Percentiles rank a stretch among this genome's conserved stretches.
These are phyloP conservation scores for Stagonosporopsis tanaceti DNA, from an alignment of 2,329 filamentous ascomycete genomes.

Conservation along the genomic window DNA sequence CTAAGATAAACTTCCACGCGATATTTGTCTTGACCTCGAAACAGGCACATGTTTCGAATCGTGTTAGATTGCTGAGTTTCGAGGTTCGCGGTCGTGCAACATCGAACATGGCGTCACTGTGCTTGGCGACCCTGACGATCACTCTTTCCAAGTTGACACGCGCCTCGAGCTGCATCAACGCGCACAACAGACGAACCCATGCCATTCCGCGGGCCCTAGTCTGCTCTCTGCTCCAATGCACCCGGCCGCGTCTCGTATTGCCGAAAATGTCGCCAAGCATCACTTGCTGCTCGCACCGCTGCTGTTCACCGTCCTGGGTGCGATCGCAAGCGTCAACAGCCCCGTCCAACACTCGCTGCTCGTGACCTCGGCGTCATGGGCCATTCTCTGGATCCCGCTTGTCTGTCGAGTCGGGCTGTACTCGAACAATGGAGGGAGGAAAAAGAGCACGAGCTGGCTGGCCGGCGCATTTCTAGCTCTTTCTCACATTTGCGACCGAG, in stretches of 20 bases:
- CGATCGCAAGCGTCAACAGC: conserved; percentile 45
- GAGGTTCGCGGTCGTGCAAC: neutral
- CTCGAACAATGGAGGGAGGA: conserved; percentile 34
- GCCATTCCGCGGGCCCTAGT: conserved; percentile 45
- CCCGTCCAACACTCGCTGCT: conserved; percentile 53
- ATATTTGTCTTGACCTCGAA: neutral
- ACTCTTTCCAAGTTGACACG: conserved; percentile 8
- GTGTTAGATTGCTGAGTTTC: neutral
- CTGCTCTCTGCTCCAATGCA: conserved; percentile 47
- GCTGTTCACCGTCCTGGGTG: conserved; percentile 46
- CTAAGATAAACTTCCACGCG: neutral
- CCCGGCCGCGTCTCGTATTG: conserved; percentile 41
- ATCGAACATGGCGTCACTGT: conserved; percentile 15
- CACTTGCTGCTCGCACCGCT: conserved; percentile 44
- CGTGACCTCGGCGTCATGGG: conserved; percentile 54
- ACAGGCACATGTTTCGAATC: neutral
- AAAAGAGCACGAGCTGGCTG: conserved; percentile 47
- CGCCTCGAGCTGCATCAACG: conserved; percentile 7
- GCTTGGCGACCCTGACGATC: conserved; percentile 20
- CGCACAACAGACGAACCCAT: conserved; percentile 34
- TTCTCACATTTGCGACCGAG: conserved; percentile 54
- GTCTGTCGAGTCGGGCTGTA: conserved; percentile 45
- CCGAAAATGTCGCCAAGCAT: conserved; percentile 44
- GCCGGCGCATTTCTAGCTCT: conserved; percentile 54
- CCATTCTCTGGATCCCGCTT: conserved; percentile 48